Evolutionary conservation across 805 yeast species (phyloP).

Genomic region (Metschnikowia orientalis): DNA sequence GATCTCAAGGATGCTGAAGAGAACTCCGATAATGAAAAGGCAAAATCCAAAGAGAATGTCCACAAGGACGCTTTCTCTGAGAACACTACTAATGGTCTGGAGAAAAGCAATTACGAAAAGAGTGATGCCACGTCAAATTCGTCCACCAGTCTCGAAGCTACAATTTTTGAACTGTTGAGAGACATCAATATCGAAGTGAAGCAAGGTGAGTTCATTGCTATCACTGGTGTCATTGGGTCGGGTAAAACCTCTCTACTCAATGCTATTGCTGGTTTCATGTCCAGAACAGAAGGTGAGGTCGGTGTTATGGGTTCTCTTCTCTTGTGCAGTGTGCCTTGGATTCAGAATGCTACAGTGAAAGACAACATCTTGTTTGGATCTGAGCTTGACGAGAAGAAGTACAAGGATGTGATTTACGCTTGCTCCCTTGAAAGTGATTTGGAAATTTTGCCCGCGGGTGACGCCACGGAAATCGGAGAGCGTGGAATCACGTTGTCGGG

Average conservation of each 20-base stretch:
- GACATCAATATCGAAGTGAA: constrained; percentile 50
- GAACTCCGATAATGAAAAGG: constrained; percentile 10
- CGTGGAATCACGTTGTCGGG: constrained; percentile 85
- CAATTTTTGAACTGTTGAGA: constrained; percentile 42
- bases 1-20: constrained; percentile 28
- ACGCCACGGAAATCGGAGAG: constrained; percentile 77
- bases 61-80: constrained; percentile 3
- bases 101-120: constrained; percentile 1
- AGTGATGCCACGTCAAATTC: background rate
- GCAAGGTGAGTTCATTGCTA: constrained; percentile 67
- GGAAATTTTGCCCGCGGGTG: constrained; percentile 67
- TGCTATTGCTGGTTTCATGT: constrained; percentile 73
- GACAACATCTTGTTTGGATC: constrained; percentile 71
- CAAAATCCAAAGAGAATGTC: constrained; percentile 3
- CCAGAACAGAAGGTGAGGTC: constrained; percentile 47
- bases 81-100: background rate
- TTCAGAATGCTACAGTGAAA: constrained; percentile 72
- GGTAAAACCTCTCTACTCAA: constrained; percentile 73
- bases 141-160: constrained; percentile 14
- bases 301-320: constrained; percentile 49
- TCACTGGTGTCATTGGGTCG: constrained; percentile 78
- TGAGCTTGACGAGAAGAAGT: constrained; percentile 47
- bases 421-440: constrained; percentile 69
- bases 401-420: constrained; percentile 52
- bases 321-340: constrained; percentile 72